Percentiles rank a stretch among this genome's conserved stretches.
Evolutionary conservation across 2,329 filamentous ascomycete genomes (phyloP).

Genomic region (Trichoderma asperellum): DNA sequence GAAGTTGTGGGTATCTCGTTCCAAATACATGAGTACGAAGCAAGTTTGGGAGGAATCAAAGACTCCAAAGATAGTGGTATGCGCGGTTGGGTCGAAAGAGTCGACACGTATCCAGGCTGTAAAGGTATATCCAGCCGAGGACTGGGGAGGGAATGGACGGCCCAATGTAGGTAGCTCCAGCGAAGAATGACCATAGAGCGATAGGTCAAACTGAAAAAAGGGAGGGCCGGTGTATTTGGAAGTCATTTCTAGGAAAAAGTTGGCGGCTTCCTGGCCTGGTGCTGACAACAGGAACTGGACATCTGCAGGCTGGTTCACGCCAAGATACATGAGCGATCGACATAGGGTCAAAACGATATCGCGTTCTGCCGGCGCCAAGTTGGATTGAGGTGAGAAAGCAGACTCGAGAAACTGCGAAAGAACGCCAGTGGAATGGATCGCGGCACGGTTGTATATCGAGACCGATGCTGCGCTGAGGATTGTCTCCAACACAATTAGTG

Average conservation of each 20-base stretch:
- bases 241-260: constrained; percentile 75
- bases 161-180: constrained; percentile 88
- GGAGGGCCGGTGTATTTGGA: constrained; percentile 75
- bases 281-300: constrained; percentile 71
- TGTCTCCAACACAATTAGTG: constrained; percentile 68
- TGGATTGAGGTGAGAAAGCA: constrained; percentile 58
- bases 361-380: constrained; percentile 59
- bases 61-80: constrained; percentile 94
- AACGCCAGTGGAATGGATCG: constrained; percentile 73
- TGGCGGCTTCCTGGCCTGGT: constrained; percentile 58
- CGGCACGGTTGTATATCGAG: constrained; percentile 70
- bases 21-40: constrained; percentile 90
- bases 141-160: constrained; percentile 79
- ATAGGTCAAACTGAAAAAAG: constrained; percentile 93
- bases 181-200: constrained; percentile 83
- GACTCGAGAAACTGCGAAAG: constrained; percentile 68
- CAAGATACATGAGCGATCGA: constrained; percentile 70
- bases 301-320: constrained; percentile 80
- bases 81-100: constrained; percentile 77
- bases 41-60: constrained; percentile 92
- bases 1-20: constrained; percentile 89
- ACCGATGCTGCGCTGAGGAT: constrained; percentile 60
- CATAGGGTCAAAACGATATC: constrained; percentile 68
- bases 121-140: constrained; percentile 84
- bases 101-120: constrained; percentile 89